phyloP scores from a whole-genome alignment of 345 rosid species.

The Ailanthus altissimus region DNA sequence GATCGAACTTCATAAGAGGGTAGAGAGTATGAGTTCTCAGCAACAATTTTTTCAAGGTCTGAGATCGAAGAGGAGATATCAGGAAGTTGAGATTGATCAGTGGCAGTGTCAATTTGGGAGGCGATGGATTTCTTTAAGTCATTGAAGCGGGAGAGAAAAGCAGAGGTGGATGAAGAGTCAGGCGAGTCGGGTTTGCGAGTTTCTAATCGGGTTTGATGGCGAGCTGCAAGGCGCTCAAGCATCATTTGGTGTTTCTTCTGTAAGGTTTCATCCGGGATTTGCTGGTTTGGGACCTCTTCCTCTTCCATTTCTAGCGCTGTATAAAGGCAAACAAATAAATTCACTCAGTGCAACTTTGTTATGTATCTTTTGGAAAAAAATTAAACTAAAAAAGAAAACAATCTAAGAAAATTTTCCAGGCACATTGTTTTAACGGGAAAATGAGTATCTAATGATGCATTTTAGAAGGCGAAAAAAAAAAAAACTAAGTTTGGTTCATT shows the following conservation, averaged over 20 bases:
- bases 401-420: no score
- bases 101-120: conserved; percentile 41
- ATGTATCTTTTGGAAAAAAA: background rate
- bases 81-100: conserved; percentile 50
- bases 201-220: conserved; percentile 58
- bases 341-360: background rate
- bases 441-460: no score
- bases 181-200: conserved; percentile 40
- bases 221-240: conserved; percentile 79
- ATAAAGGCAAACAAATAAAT: background rate
- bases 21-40: conserved; percentile 68
- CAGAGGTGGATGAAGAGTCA: conserved; percentile 42
- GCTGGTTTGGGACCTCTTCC: background rate
- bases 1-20: conserved; percentile 83
- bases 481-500: no score
- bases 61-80: conserved; percentile 59
- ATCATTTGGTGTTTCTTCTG: conserved; percentile 39
- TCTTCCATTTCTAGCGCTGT: background rate
- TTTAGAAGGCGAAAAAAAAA: no score
- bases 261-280: no score
- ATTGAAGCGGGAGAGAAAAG: conserved; percentile 67
- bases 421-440: no score
- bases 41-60: conserved; percentile 70
- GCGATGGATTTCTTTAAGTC: conserved; percentile 54
- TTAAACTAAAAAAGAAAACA: no score